Percentiles rank a stretch among this genome's conserved stretches.
Evolutionary conservation across 2,329 filamentous ascomycete species (phyloP).

Genomic region (Hypoxylon sp.): DNA sequence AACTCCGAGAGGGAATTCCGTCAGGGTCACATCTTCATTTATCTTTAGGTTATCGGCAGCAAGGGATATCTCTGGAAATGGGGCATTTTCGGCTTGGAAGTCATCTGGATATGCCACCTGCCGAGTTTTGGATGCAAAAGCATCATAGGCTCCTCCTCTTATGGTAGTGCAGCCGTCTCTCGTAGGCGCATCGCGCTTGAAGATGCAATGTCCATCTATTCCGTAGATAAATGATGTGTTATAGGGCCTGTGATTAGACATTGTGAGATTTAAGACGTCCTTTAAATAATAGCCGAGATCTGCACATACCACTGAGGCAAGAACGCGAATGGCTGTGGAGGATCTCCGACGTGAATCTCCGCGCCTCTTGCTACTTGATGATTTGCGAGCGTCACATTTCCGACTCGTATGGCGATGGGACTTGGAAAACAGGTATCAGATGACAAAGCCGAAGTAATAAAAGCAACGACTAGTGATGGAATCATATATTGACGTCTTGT

Average conservation of each 20-base stretch:
- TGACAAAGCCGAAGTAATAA: background rate
- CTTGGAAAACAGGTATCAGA: conserved; percentile 25
- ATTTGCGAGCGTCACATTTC: conserved; percentile 35
- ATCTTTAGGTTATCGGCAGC: background rate
- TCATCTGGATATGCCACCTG: conserved; percentile 7
- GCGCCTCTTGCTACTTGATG: conserved; percentile 30
- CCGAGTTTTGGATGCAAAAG: conserved; percentile 34
- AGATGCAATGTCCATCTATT: conserved; percentile 1
- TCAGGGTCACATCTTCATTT: conserved; percentile 23
- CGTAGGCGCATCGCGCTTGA: background rate
- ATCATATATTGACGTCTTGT: background rate
- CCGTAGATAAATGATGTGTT: conserved; percentile 4
- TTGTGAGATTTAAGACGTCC: background rate
- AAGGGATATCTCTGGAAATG: conserved; percentile 3
- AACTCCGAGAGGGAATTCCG: conserved; percentile 44
- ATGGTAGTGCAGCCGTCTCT: conserved; percentile 26
- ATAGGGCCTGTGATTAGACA: background rate
- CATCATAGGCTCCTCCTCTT: conserved; percentile 29
- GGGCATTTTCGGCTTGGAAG: conserved; percentile 8
- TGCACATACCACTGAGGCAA: conserved; percentile 35
- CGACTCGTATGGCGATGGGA: conserved; percentile 30
- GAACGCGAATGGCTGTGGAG: conserved; percentile 33
- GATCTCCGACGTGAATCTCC: conserved; percentile 27
- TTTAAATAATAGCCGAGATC: background rate
- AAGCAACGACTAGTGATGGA: background rate